Conservation (phyloP, 305 asterid species). For the Plantago lanceolata region DNA sequence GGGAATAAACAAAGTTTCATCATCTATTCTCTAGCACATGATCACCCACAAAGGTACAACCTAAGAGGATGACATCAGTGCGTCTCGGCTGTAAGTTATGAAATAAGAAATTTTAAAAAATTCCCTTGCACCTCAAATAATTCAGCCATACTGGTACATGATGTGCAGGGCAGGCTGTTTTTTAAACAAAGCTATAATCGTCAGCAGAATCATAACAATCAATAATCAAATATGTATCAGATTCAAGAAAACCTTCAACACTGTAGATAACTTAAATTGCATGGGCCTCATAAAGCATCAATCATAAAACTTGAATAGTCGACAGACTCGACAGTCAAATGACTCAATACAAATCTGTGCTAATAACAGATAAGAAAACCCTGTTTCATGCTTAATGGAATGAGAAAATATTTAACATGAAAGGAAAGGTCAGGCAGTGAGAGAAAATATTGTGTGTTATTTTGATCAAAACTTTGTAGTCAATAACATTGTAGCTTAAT, state of each 20-base stretch:
- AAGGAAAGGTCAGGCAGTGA: constrained; percentile 7
- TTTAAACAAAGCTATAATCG: background rate
- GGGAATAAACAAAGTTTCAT: background rate
- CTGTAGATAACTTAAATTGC: background rate
- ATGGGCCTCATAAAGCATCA: background rate
- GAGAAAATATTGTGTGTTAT: background rate
- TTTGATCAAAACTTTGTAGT: too few relatives aligned
- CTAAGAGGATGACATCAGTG: background rate
- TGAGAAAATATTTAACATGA: too few relatives aligned
- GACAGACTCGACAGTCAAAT: too few relatives aligned
- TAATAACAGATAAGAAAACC: too few relatives aligned
- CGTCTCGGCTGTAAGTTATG: too few relatives aligned
- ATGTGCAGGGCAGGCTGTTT: constrained; percentile 13
- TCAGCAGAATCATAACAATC: background rate
- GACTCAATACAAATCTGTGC: too few relatives aligned
- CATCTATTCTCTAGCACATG: constrained; percentile 1
- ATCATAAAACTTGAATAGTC: too few relatives aligned
- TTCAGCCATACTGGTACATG: constrained; percentile 8
- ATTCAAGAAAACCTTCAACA: background rate
- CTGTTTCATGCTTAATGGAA: too few relatives aligned
- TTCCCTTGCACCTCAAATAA: too few relatives aligned
- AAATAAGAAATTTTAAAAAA: too few relatives aligned
- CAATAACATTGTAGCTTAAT: too few relatives aligned
- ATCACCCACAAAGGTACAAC: constrained; percentile 1
- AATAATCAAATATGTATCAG: too few relatives aligned